A percentile compares a stretch with the other conserved stretches of the same genome.
phyloP scores from a whole-genome alignment of 2,329 filamentous ascomycete genomes.

The Coniosporium tulheliwenetii region DNA sequence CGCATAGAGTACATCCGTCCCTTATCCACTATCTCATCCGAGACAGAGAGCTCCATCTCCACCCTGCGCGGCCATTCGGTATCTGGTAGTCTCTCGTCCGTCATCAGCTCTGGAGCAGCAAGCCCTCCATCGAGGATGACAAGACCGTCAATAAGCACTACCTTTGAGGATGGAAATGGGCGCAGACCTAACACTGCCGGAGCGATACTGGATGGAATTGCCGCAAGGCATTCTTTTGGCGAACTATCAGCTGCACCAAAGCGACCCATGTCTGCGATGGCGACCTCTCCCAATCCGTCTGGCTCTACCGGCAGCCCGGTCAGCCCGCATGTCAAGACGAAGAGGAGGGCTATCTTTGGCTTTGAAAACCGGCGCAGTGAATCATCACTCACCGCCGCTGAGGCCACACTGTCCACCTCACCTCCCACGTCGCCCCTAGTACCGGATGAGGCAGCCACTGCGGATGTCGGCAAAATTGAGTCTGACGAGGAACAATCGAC shows the following conservation, averaged over 20 bases:
- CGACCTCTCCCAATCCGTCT: slow-evolving; percentile 1
- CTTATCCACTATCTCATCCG: slow-evolving; percentile 72
- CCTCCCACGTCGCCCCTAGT: neutral
- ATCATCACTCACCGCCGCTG: slow-evolving; percentile 13
- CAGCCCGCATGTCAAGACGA: slow-evolving; percentile 19
- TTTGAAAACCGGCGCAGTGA: slow-evolving; percentile 36
- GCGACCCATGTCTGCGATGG: slow-evolving; percentile 8
- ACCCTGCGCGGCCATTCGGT: slow-evolving; percentile 59
- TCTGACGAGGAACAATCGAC: neutral
- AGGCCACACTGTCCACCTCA: slow-evolving; percentile 2
- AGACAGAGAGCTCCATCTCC: slow-evolving; percentile 60
- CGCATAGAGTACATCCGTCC: slow-evolving; percentile 63
- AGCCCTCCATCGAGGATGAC: slow-evolving; percentile 28
- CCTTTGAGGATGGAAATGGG: slow-evolving; percentile 21
- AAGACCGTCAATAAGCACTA: slow-evolving; percentile 21
- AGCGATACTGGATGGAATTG: slow-evolving; percentile 34
- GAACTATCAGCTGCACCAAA: slow-evolving; percentile 2
- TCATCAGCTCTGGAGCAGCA: slow-evolving; percentile 44
- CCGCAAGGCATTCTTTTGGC: slow-evolving; percentile 1
- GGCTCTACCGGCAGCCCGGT: neutral
- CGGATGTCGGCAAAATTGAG: neutral
- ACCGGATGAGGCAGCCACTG: too few species aligned
- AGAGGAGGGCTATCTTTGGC: slow-evolving; percentile 47
- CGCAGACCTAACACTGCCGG: slow-evolving; percentile 53
- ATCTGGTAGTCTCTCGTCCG: slow-evolving; percentile 65